Percentiles rank a stretch among this genome's conserved stretches.
Conservation (phyloP, 176 grass and related monocot genomes). For the maize (Zea mays) region DNA sequence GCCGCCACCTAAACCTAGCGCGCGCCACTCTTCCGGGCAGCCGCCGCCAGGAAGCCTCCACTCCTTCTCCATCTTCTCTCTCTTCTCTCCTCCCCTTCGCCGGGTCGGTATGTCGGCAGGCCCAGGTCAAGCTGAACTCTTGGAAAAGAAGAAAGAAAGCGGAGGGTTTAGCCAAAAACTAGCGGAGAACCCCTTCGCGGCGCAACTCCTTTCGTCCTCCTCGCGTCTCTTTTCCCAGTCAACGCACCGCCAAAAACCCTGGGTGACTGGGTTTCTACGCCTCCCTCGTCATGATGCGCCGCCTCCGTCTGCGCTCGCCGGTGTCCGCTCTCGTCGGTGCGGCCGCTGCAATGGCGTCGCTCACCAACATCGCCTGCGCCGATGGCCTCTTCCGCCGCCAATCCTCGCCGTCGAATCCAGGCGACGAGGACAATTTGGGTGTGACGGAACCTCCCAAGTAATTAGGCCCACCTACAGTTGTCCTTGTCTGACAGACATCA, state of each 20-base stretch:
- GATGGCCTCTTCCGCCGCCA: constrained; percentile 56
- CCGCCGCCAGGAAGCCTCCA: too few species aligned
- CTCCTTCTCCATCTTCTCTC: too few species aligned
- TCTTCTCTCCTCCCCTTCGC: too few species aligned
- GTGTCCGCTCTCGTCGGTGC: constrained; percentile 35
- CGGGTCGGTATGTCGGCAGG: too few species aligned
- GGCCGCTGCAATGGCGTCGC: constrained; percentile 28
- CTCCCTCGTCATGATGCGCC: constrained; percentile 36
- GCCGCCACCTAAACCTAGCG: too few species aligned
- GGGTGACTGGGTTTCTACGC: constrained; percentile 1
- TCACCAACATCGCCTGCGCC: constrained; percentile 60
- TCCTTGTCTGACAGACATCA: too few species aligned
- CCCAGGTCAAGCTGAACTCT: constrained; percentile 9
- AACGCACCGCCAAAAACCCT: constrained; percentile 42
- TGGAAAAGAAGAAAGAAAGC: constrained; percentile 36
- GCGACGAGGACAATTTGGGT: not conserved
- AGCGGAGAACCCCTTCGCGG: not conserved
- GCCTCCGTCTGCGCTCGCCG: constrained; percentile 41
- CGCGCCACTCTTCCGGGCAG: too few species aligned
- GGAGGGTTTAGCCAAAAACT: constrained; percentile 5
- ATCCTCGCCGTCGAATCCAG: constrained; percentile 26
- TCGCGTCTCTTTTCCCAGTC: constrained; percentile 7
- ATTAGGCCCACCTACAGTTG: too few species aligned
- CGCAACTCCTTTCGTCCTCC: not conserved
- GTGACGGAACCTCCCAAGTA: too few species aligned